Evolutionary conservation across 1,139 yeast species (phyloP), one percentile per base, ranked within the genome.

Genomic region (Hemisphaericaspora subhashii): DNA sequence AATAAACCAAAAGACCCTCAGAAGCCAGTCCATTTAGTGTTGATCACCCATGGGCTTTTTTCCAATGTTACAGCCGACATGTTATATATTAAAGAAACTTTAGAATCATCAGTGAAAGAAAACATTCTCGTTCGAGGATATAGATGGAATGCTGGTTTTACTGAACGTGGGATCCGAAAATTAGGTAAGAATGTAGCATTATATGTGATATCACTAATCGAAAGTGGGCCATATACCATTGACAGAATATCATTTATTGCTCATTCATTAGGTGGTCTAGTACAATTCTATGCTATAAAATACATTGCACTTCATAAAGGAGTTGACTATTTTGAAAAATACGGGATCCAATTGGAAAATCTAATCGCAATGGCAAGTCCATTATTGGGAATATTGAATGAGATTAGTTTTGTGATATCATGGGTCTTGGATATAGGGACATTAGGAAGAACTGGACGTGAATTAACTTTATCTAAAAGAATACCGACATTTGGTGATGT

Each of bases 401-500:
- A 90, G 56, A 86, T 89, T 55, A 96, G 97, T 1, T 81, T 83
- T 8, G 83, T 85, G 49, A 82, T 94, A 28, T 87, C 90, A 45
- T 72, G 90, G 54, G 88, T 92, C 2, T 68, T 92, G 17, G 86
- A 85, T 52, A 77, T 87, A 35, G 98, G 98, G 0, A 76, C 92
- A 28, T 85, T 88, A 10, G 98, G 98, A 1, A 83, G 82, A 52
- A 86, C 98, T 0, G 98, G 98, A 0, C 85, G 88, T 49, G 98
- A 92, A 55, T 64, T 92, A 45, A 92, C 95, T 0, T 68, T 94
- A 29, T 58, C 55, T 52, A 60, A 53, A 37, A 53, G 58, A 41
- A 36, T 62, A 17, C 60, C 62, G 4, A 51, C 44, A n/a, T 45
- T 45, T 31, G 36, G 33, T 16, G 50, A 52, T 33, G 34, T 56